Conservation (phyloP, 1,284 basidiomycete species). For the Mycena citricolor region DNA sequence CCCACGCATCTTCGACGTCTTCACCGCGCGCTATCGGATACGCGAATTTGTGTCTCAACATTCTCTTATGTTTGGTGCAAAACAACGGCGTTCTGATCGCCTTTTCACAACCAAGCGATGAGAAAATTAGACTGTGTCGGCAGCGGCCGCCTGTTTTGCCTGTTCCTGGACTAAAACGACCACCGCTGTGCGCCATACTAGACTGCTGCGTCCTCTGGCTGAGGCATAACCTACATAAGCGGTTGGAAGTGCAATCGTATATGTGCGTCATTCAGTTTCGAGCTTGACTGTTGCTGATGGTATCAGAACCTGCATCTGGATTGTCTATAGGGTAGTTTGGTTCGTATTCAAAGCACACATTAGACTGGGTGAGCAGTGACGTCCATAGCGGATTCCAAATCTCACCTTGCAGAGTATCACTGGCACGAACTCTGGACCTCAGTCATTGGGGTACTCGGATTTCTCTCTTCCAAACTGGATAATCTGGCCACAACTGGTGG, state of each 20-base stretch:
- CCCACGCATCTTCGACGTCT: conserved; percentile 59
- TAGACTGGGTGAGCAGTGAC: conserved; percentile 45
- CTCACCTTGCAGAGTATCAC: conserved; percentile 48
- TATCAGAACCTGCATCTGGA: conserved; percentile 51
- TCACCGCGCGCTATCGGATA: conserved; percentile 59
- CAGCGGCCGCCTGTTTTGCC: conserved; percentile 61
- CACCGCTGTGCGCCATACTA: conserved; percentile 53
- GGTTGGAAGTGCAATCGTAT: conserved; percentile 55
- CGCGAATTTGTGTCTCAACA: conserved; percentile 54
- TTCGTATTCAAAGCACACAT: conserved; percentile 50
- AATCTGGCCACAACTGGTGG: conserved; percentile 49
- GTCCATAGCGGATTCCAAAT: neutral
- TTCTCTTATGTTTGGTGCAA: conserved; percentile 49
- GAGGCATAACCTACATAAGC: conserved; percentile 64
- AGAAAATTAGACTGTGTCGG: conserved; percentile 53
- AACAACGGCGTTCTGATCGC: conserved; percentile 46
- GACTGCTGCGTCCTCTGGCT: conserved; percentile 70
- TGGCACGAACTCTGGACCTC: conserved; percentile 65
- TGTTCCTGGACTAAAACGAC: conserved; percentile 34
- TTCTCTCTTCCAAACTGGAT: conserved; percentile 52
- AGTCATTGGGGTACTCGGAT: conserved; percentile 51
- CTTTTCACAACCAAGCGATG: conserved; percentile 40
- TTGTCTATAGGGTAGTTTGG: conserved; percentile 53
- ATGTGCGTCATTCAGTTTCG: conserved; percentile 39
- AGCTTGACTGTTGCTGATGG: conserved; percentile 1